Evolutionary conservation across 1,139 yeast species (phyloP).

Genomic region (Trichomonascaceae sp.): DNA sequence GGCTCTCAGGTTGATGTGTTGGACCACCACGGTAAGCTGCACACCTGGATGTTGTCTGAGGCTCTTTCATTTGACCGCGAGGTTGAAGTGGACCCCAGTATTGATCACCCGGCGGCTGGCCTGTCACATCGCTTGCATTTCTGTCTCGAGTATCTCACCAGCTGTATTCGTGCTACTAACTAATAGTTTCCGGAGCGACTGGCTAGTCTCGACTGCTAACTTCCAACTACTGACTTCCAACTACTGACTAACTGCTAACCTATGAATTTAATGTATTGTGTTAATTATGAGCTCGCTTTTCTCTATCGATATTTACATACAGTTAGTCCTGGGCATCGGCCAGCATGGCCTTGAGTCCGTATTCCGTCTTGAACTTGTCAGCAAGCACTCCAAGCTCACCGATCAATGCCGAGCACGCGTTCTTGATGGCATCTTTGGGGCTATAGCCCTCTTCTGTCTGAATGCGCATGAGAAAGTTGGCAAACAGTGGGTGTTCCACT

Average conservation of each 20-base stretch:
- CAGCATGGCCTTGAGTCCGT: constrained; percentile 76
- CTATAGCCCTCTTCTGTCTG: constrained; percentile 93
- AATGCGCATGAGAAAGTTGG: constrained; percentile 81
- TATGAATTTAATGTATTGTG: too few relatives aligned
- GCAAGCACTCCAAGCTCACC: constrained; percentile 63
- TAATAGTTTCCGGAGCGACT: too few relatives aligned
- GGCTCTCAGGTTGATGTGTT: constrained; percentile 74
- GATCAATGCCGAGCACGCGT: constrained; percentile 77
- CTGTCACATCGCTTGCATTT: constrained; percentile 7
- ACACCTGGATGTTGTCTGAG: constrained; percentile 32
- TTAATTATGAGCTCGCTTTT: too few relatives aligned
- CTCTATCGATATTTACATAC: too few relatives aligned
- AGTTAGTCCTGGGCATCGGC: constrained; percentile 18
- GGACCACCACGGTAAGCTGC: constrained; percentile 62
- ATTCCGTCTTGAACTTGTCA: constrained; percentile 75
- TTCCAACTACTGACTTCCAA: too few relatives aligned
- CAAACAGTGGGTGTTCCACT: constrained; percentile 94
- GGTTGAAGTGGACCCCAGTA: constrained; percentile 1
- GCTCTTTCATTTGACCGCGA: constrained; percentile 8
- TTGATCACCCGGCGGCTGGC: constrained; percentile 3
- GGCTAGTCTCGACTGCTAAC: too few relatives aligned
- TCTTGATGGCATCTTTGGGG: constrained; percentile 79
- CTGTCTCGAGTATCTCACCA: too few relatives aligned
- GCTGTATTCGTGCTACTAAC: too few relatives aligned
- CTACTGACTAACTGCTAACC: too few relatives aligned